Conservation (phyloP, 2,329 filamentous ascomycete genomes). For the Eutypa lata region DNA sequence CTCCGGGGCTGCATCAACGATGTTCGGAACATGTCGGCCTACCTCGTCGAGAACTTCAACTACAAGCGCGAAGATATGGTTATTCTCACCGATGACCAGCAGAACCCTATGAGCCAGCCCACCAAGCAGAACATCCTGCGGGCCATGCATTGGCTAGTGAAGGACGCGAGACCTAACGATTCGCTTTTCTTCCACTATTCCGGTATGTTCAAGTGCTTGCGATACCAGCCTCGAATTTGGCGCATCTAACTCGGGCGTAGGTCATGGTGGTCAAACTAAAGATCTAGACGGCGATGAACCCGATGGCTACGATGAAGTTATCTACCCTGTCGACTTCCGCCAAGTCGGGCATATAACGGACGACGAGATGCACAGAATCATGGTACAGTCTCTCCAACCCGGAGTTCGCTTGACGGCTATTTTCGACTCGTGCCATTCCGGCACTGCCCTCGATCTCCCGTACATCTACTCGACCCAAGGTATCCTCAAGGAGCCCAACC, state of each 20-base stretch:
- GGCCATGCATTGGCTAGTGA: conserved; percentile 97
- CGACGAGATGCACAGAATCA: conserved; percentile 73
- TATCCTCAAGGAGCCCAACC: conserved; percentile 75
- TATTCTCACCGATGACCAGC: conserved; percentile 90
- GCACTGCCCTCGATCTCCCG: conserved; percentile 72
- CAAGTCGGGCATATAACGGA: conserved; percentile 71
- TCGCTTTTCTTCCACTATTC: conserved; percentile 98
- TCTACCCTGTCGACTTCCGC: conserved; percentile 74
- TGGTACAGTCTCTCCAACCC: conserved; percentile 72
- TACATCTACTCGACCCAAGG: conserved; percentile 81
- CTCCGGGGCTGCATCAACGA: conserved; percentile 94
- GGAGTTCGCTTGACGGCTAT: conserved; percentile 84
- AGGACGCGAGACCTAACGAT: conserved; percentile 88
- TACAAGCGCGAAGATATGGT: conserved; percentile 98
- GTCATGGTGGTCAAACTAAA: conserved; percentile 72
- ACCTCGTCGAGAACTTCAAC: conserved; percentile 82
- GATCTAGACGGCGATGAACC: conserved; percentile 74
- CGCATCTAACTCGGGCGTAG: conserved; percentile 34
- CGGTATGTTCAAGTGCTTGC: conserved; percentile 45
- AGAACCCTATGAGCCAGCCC: conserved; percentile 95
- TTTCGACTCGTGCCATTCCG: conserved; percentile 79
- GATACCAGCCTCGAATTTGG: conserved; percentile 5
- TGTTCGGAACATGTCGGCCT: conserved; percentile 93
- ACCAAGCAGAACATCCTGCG: conserved; percentile 93
- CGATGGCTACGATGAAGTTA: conserved; percentile 74